These are phyloP conservation scores for Ambispora gerdemannii DNA, from an alignment of 192 early-diverging fungal genomes.

Conservation along the genomic window DNA sequence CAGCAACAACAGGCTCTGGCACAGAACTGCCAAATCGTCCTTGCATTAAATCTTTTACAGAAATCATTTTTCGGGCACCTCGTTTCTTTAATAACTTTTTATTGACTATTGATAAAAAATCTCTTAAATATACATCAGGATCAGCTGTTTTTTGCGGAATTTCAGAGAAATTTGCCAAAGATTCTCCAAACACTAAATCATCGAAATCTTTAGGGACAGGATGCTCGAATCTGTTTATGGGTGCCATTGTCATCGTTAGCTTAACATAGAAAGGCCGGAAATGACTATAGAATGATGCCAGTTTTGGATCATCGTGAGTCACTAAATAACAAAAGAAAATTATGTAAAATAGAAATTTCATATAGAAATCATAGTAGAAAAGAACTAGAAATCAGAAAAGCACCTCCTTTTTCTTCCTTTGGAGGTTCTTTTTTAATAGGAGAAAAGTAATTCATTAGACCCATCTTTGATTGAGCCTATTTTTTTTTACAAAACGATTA, in stretches of 20 bases:
- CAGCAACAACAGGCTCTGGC: neutral
- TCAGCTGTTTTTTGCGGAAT: constrained; percentile 1
- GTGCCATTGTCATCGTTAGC: constrained; percentile 44
- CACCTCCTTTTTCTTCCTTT: neutral
- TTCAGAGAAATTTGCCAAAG: neutral
- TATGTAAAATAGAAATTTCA: constrained; percentile 36
- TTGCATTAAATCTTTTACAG: neutral
- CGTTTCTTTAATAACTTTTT: constrained; percentile 1
- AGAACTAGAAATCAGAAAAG: too few relatives aligned
- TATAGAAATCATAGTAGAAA: too few relatives aligned
- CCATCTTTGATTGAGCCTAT: neutral
- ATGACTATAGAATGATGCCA: constrained; percentile 34
- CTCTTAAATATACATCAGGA: neutral
- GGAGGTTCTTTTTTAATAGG: neutral
- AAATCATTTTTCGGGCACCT: neutral
- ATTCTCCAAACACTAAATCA: constrained; percentile 20
- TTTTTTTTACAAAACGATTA: too few relatives aligned
- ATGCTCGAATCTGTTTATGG: constrained; percentile 39
- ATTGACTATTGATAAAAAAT: neutral
- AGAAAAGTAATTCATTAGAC: neutral
- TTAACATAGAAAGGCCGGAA: constrained; percentile 66
- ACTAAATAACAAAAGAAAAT: constrained; percentile 42
- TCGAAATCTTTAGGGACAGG: constrained; percentile 8
- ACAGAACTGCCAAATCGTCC: neutral
- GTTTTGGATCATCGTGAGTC: constrained; percentile 22